Base-by-base conservation (phyloP, 768 basidiomycete genomes). In the Artomyces pyxidatus region DNA sequence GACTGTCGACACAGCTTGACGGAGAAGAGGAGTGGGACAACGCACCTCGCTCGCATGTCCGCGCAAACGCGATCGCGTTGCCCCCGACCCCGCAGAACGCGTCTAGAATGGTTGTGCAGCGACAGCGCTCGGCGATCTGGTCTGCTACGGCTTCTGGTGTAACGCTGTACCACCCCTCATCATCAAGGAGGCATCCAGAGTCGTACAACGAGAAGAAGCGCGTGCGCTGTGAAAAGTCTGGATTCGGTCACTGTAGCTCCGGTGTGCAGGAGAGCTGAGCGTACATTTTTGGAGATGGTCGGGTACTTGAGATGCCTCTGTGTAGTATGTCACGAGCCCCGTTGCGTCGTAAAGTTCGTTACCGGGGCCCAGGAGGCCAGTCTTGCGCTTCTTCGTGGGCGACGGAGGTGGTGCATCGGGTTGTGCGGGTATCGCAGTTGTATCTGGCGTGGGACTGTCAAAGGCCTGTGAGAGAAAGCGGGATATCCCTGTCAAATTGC, bases 81-180 rank as follows among this genome's bases (percentile, higher is more conserved):
- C 95, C 96, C 23, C 96, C 96, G 0, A 98, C 94, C 1, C 96
- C 96, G 60, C 94, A 97, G 63, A 98, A 99, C 0, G 93, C 90
- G 61, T 98, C 96, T 29, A 95, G 72, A 51, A 96, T 73, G 3
- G 83, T 84, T 52, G 80, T 80, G 54, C 85, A 90, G 7, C 86
- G 78, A 71, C 95, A 96, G 21, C 94, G 73, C 56, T 95, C 87
- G 0, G 96, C 95, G 39, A 97, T 97, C 63, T 91, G 93, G 51
- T 78, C 67, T 7, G 94, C 96, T n/a, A 99, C 81, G 32, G 74
- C 75, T 59, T 98, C 93, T 0, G 96, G 95, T 0, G 96, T 99
- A 50, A 98, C 85, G 53, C 88, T 92, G 67, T 87, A 98, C 95
- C 94, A 97, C n/a, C 95, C 95, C 63, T 95, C 91, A 56, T 88